A percentile compares a stretch with the other conserved stretches of the same genome.
These are phyloP conservation scores for Cupressus sempervirens DNA, from an alignment of 75 land plant genomes.

Conservation along the genomic window DNA sequence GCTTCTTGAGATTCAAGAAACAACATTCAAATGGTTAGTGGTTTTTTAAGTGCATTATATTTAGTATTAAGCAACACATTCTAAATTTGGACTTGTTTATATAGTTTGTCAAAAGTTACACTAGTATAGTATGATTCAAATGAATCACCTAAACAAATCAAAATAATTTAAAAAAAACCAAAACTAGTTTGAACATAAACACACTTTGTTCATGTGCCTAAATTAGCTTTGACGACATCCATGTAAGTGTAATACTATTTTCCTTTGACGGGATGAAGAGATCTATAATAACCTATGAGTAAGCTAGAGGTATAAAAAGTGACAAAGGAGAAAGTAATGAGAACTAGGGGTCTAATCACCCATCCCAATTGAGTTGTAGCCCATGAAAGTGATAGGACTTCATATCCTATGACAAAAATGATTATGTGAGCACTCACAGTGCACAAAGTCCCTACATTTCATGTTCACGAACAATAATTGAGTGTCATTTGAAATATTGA, in stretches of 20 bases:
- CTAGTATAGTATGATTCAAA: no score
- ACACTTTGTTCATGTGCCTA: slow-evolving; percentile 18
- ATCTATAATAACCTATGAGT: slow-evolving; percentile 49
- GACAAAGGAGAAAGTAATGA: slow-evolving; percentile 41
- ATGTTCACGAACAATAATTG: no score
- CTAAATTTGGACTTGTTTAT: no score
- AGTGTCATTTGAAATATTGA: no score
- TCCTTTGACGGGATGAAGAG: slow-evolving; percentile 33
- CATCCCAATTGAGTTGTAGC: slow-evolving; percentile 57
- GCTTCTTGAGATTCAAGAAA: slow-evolving; percentile 17
- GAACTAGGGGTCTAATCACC: slow-evolving; percentile 40
- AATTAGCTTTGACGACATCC: slow-evolving; percentile 44
- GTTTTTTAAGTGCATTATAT: no score
- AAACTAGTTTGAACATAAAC: neutral
- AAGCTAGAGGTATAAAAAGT: slow-evolving; percentile 47
- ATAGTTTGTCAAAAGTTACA: no score
- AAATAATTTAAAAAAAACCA: neutral
- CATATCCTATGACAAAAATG: slow-evolving; percentile 64
- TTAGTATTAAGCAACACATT: no score
- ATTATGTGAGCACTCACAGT: slow-evolving; percentile 56
- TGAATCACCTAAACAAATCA: no score
- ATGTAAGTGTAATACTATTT: slow-evolving; percentile 56
- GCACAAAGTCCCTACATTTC: slow-evolving; percentile 44
- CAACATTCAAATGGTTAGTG: no score
- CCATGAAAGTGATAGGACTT: slow-evolving; percentile 64